Conservation (phyloP, 331 rosid species). For the Telfairia occidentalis region DNA sequence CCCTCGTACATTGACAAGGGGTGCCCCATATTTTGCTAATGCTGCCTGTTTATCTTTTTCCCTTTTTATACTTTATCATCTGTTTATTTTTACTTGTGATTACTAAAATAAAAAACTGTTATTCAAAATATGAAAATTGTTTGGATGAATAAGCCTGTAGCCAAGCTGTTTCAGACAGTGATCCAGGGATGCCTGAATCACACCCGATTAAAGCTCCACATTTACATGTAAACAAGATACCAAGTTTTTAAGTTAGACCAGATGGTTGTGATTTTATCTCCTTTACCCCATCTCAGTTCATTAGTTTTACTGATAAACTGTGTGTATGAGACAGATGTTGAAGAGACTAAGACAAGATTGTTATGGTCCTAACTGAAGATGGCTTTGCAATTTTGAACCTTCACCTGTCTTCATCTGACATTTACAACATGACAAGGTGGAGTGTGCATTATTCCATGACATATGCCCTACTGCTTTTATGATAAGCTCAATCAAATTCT, state of each 20-base stretch:
- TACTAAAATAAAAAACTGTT: background rate
- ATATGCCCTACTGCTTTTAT: background rate
- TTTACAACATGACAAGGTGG: background rate
- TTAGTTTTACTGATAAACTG: background rate
- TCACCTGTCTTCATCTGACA: background rate
- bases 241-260: background rate
- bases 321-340: background rate
- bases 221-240: background rate
- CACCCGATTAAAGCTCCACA: background rate
- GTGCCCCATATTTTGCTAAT: background rate
- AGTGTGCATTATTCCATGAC: background rate
- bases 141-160: background rate
- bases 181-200: background rate
- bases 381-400: background rate
- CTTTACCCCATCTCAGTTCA: background rate
- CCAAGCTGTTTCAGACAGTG: background rate
- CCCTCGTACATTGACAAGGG: background rate
- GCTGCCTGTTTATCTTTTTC: background rate
- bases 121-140: background rate
- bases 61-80: background rate
- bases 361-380: background rate
- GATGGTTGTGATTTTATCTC: background rate
- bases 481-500: background rate
- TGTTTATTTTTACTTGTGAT: background rate
- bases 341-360: background rate